Conservation (phyloP, 768 basidiomycete genomes). For the Tulasnella sp. region DNA sequence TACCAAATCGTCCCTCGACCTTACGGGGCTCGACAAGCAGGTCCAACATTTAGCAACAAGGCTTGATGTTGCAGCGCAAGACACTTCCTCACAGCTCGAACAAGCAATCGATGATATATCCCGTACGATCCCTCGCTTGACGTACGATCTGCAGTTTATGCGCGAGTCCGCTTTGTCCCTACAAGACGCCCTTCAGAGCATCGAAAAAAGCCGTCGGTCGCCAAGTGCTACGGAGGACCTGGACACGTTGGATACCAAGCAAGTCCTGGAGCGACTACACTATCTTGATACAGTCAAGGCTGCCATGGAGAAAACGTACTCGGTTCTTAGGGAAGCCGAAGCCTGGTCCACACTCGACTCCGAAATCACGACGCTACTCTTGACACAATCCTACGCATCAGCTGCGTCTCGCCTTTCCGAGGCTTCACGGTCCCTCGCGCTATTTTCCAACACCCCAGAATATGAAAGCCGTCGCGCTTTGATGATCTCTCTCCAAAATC, state of each 20-base stretch:
- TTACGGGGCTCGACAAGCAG: conserved; percentile 54
- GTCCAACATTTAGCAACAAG: conserved; percentile 62
- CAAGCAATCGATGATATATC: conserved; percentile 87
- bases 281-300: conserved; percentile 71
- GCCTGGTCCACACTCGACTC: conserved; percentile 92
- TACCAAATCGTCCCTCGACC: conserved; percentile 27
- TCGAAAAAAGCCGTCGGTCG: conserved; percentile 38
- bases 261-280: conserved; percentile 63
- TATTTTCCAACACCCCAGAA: conserved; percentile 86
- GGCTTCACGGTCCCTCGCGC: conserved; percentile 76
- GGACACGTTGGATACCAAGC: conserved; percentile 35
- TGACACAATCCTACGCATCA: conserved; percentile 56
- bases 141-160: conserved; percentile 96
- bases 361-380: conserved; percentile 77
- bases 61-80: conserved; percentile 79
- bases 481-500: conserved; percentile 88
- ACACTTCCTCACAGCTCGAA: conserved; percentile 78
- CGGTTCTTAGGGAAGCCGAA: conserved; percentile 88
- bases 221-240: conserved; percentile 32
- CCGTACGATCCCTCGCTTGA: conserved; percentile 75
- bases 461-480: conserved; percentile 76
- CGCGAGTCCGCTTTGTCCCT: conserved; percentile 77
- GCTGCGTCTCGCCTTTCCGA: conserved; percentile 88
- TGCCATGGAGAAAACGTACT: conserved; percentile 78
- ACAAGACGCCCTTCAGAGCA: conserved; percentile 48